These are phyloP conservation scores for Neostapfia colusana DNA, from an alignment of 176 grass and related monocot species.

Conservation along the genomic window DNA sequence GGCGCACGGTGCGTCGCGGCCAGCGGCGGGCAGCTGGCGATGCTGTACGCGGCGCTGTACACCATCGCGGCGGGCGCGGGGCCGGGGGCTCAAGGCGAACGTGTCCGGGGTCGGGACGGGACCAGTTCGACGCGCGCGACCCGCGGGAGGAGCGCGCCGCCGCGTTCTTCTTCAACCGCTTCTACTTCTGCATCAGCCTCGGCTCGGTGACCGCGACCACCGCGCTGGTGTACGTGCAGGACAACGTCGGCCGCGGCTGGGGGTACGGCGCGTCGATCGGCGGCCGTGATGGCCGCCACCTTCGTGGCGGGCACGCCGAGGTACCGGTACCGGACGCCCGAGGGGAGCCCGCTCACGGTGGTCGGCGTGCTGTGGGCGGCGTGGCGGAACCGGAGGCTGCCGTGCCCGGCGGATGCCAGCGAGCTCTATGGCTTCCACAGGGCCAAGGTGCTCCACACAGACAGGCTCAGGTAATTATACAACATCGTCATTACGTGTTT, in stretches of 20 bases:
- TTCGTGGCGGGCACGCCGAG: neutral
- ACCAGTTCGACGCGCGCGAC: slow-evolving; percentile 68
- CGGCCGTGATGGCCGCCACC: neutral
- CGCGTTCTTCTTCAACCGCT: slow-evolving; percentile 73
- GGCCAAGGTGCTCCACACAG: neutral
- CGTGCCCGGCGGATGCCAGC: neutral
- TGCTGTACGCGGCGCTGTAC: slow-evolving; percentile 70
- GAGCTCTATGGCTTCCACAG: neutral
- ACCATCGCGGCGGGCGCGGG: slow-evolving; percentile 54
- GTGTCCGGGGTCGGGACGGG: slow-evolving; percentile 64
- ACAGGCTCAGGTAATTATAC: neutral
- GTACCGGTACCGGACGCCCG: neutral
- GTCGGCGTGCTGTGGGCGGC: neutral
- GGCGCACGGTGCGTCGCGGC: slow-evolving; percentile 36
- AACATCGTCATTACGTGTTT: no score
- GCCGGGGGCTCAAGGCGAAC: slow-evolving; percentile 53
- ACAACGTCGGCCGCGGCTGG: slow-evolving; percentile 62
- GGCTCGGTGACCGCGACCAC: slow-evolving; percentile 10
- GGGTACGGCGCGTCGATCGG: slow-evolving; percentile 48
- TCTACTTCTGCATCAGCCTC: slow-evolving; percentile 70
- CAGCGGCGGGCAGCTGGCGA: slow-evolving; percentile 47
- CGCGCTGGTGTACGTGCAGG: slow-evolving; percentile 90
- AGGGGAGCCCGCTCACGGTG: neutral
- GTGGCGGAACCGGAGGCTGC: neutral
- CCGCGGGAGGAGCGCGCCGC: slow-evolving; percentile 57